A percentile compares a stretch with the other conserved stretches of the same genome.
Conservation (phyloP, 2,329 filamentous ascomycete genomes). For the Arthrobotrys sinensis region DNA sequence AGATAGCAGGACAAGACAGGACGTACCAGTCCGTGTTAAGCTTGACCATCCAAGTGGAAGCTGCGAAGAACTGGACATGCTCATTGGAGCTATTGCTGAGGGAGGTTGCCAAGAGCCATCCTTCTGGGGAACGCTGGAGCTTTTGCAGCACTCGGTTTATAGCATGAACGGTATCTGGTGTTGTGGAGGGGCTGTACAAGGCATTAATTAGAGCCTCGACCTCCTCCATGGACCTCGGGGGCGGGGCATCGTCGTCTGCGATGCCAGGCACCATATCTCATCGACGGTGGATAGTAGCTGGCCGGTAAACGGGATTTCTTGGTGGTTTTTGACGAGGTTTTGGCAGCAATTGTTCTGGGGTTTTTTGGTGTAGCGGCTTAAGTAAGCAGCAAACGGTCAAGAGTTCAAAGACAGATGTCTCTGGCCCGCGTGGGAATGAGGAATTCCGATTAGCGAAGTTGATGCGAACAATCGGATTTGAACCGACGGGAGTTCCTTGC, state of each 20-base stretch:
- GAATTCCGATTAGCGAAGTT: constrained; percentile 60
- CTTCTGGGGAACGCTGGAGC: constrained; percentile 83
- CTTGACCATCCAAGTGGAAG: constrained; percentile 92
- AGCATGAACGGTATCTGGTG: constrained; percentile 68
- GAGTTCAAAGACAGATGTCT: constrained; percentile 39
- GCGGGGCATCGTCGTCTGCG: constrained; percentile 53
- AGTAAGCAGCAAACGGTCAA: constrained; percentile 42
- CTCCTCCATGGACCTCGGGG: constrained; percentile 68
- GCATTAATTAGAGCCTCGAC: constrained; percentile 66
- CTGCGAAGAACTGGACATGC: constrained; percentile 91
- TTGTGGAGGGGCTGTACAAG: constrained; percentile 65
- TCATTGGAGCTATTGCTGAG: constrained; percentile 79
- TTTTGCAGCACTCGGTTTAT: constrained; percentile 83
- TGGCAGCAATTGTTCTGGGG: background rate
- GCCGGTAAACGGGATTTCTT: constrained; percentile 17
- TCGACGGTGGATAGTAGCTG: background rate
- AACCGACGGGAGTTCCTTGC: background rate
- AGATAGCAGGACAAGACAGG: background rate
- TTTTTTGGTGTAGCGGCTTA: constrained; percentile 35
- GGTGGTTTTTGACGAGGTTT: background rate
- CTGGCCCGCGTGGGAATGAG: constrained; percentile 17
- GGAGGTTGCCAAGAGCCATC: constrained; percentile 87
- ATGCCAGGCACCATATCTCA: constrained; percentile 47
- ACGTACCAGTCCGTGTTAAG: constrained; percentile 89
- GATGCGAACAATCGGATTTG: constrained; percentile 8